Evolutionary conservation across 805 yeast genomes (phyloP).

Genomic region (Isabelozyma heimii): DNA sequence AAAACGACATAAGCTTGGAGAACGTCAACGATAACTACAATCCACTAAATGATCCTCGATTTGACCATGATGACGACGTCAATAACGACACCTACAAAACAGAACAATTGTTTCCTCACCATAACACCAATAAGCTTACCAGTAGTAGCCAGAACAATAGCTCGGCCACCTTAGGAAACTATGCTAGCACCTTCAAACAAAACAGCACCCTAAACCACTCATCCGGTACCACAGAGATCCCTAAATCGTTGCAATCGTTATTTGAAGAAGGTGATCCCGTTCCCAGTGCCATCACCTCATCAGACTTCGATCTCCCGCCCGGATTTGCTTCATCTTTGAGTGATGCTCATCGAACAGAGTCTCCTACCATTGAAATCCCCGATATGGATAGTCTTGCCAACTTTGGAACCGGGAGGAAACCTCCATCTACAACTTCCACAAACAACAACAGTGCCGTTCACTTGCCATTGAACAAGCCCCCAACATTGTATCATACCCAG

Average conservation of each 20-base stretch:
- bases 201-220: background rate
- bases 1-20: constrained; percentile 56
- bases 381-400: constrained; percentile 48
- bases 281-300: background rate
- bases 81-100: constrained; percentile 6
- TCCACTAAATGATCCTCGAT: constrained; percentile 11
- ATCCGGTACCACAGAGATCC: constrained; percentile 45
- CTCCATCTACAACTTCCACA: constrained; percentile 5
- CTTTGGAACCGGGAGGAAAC: constrained; percentile 5
- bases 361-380: constrained; percentile 71
- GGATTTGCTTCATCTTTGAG: constrained; percentile 5
- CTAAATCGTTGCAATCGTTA: constrained; percentile 66
- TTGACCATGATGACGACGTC: background rate
- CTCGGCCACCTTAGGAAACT: constrained; percentile 7
- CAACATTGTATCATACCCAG: constrained; percentile 41
- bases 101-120: background rate
- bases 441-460: constrained; percentile 7
- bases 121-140: constrained; percentile 12
- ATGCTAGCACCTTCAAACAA: background rate
- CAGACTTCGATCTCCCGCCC: constrained; percentile 9
- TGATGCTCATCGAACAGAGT: constrained; percentile 38
- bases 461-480: constrained; percentile 38
- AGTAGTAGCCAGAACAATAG: constrained; percentile 15
- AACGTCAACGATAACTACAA: constrained; percentile 27
- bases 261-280: constrained; percentile 50